Percentiles rank a stretch among this genome's conserved stretches.
phyloP scores from a whole-genome alignment of 495 filamentous ascomycete species.

The Penicillium flavigenum region DNA sequence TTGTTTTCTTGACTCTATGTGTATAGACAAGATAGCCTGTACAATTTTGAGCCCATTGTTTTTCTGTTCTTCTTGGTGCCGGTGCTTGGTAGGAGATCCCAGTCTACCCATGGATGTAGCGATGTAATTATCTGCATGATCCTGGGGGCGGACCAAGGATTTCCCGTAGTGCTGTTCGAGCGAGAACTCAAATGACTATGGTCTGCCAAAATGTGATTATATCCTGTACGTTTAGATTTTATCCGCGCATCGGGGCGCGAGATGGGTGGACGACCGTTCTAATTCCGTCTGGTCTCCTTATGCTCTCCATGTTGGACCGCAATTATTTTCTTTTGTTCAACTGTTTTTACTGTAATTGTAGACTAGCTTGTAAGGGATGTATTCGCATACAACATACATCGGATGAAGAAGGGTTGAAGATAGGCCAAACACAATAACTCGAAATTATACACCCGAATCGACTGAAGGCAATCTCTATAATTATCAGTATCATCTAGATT shows the following conservation, averaged over 20 bases:
- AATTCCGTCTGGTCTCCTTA: slow-evolving; percentile 33
- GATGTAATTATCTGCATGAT: slow-evolving; percentile 24
- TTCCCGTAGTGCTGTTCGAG: slow-evolving; percentile 10
- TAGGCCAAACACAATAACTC: too few relatives aligned
- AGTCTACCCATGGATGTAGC: slow-evolving; percentile 31
- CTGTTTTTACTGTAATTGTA: neutral
- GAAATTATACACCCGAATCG: neutral
- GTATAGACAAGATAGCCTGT: slow-evolving; percentile 57
- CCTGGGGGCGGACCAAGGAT: slow-evolving; percentile 19
- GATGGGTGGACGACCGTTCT: slow-evolving; percentile 32
- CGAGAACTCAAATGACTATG: slow-evolving; percentile 15
- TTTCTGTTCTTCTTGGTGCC: slow-evolving; percentile 37
- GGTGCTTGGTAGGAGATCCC: slow-evolving; percentile 17
- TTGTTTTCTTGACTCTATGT: slow-evolving; percentile 52
- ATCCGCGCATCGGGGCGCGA: slow-evolving; percentile 41
- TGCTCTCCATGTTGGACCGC: slow-evolving; percentile 34
- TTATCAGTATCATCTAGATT: neutral
- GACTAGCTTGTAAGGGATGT: neutral
- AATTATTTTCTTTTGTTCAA: slow-evolving; percentile 36
- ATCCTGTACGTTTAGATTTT: slow-evolving; percentile 53
- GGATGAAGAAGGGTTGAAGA: neutral
- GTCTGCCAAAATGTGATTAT: slow-evolving; percentile 48
- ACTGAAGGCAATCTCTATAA: neutral
- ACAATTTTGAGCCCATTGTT: slow-evolving; percentile 55
- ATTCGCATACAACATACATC: neutral